Conservation (phyloP, 176 grass and related monocot species). For the Oryza meyeriana region DNA sequence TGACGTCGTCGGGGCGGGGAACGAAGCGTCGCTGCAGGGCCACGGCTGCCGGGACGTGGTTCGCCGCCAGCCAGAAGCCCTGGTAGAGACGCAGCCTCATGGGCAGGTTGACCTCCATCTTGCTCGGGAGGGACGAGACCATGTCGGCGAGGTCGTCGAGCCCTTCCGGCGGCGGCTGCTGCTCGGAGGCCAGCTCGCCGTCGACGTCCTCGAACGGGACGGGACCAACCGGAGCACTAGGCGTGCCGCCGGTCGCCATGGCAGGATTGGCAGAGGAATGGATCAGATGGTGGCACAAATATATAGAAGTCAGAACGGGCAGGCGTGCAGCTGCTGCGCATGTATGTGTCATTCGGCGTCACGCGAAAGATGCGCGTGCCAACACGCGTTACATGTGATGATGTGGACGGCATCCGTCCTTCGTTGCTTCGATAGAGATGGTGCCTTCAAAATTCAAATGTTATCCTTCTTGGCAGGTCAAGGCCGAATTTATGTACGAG, state of each 20-base stretch:
- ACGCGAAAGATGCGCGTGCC: not conserved
- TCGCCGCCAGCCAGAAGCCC: not conserved
- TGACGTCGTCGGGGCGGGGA: slow-evolving; percentile 7
- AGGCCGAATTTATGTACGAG: no score
- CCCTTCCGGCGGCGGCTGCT: not conserved
- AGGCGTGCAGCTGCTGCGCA: not conserved
- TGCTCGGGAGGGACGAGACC: not conserved
- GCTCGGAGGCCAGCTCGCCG: not conserved
- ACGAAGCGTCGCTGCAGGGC: not conserved
- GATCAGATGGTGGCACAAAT: not conserved
- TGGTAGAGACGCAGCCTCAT: not conserved
- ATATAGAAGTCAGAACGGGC: no score
- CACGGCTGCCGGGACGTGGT: not conserved
- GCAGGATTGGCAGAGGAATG: not conserved
- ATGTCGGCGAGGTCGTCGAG: not conserved
- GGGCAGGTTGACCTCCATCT: not conserved
- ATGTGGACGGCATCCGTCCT: not conserved
- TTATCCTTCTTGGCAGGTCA: no score
- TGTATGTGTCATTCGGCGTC: not conserved
- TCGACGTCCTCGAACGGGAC: not conserved
- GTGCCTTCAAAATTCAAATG: no score
- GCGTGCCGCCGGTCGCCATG: not conserved
- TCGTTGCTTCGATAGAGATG: no score
- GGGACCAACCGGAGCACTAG: not conserved
- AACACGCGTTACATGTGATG: not conserved